Base-by-base conservation (phyloP, 805 yeast species). In the Lachancea cidri region DNA sequence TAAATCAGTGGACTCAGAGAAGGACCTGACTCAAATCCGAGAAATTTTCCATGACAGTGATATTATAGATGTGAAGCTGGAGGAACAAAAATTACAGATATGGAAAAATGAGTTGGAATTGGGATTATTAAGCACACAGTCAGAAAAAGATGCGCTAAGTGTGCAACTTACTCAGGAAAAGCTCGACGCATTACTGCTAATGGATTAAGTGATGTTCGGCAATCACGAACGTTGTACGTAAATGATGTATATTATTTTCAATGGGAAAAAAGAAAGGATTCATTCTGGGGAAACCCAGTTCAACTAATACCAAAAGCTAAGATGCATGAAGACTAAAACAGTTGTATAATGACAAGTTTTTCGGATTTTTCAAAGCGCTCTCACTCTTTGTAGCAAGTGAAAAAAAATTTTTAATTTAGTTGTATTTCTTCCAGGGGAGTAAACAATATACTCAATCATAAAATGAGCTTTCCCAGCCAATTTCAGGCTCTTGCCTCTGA, bases 101-200 rank as follows among this genome's bases (percentile, higher is more conserved):
- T 35, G 54, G 7, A 47, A 49, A 29, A 47, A 48, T 5, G 61
- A 57, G 29, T 43, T 54, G 18, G 67, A 63, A 29, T 45, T 55
- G 18, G 58, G 53, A 3, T 40, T 53, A 2, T 27, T 63, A 31
- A 54, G 55, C 20, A 55, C 55, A 1, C 60, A 56, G 29, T 50
- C 53, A 9, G 57, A 52, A 14, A 59, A 58, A 39, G 67, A 65
- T 38, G 48, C 57, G 5, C 34, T 66, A 31, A 65, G 61, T 36
- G 65, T 63, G 1, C 58, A 57, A 13, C 39, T 55, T 13, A 63
- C 71, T 1, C 66, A 62, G 39, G 70, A 65, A 24, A 62, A 60
- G 29, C 44, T 64, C 36, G 65, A 64, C 42, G 46, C 58, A 3
- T 45, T 55, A 13, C 43, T 60, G 19, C 35, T 37, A 18, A 42